Evolutionary conservation across 768 basidiomycete genomes (phyloP).

Genomic region (Mycena epipterygia): DNA sequence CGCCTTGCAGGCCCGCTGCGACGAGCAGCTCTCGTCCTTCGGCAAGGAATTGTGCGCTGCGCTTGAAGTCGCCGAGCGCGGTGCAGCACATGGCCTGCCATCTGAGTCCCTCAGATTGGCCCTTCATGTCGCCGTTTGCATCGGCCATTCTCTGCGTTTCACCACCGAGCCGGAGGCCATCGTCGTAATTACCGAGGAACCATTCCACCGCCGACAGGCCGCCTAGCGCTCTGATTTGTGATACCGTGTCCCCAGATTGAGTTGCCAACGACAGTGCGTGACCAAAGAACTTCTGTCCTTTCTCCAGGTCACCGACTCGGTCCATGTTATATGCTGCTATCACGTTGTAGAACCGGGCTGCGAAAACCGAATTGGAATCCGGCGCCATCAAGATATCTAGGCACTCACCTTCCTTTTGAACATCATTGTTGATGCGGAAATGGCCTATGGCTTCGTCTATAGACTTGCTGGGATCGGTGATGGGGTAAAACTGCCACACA

Average conservation of each 20-base stretch:
- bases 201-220: not conserved
- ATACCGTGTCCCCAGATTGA: not conserved
- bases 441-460: not conserved
- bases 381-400: not conserved
- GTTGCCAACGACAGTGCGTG: slow-evolving; percentile 2
- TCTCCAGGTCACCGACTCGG: not conserved
- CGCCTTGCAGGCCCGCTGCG: not conserved
- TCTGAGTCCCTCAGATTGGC: not conserved
- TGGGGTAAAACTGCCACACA: not conserved
- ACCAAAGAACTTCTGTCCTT: not conserved
- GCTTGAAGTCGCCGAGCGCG: slow-evolving; percentile 2
- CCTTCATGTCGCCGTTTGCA: not conserved
- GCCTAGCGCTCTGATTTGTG: not conserved
- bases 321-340: slow-evolving; percentile 5
- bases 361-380: not conserved
- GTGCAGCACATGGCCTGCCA: slow-evolving; percentile 8
- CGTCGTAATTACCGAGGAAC: not conserved
- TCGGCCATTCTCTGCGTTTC: not conserved
- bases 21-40: not conserved
- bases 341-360: slow-evolving; percentile 4
- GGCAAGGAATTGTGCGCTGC: not conserved
- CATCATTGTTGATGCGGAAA: not conserved
- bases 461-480: not conserved
- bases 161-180: not conserved
- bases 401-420: not conserved